Evolutionary conservation across 2,329 filamentous ascomycete species (phyloP).

Genomic region (Colletotrichum liaoningense): DNA sequence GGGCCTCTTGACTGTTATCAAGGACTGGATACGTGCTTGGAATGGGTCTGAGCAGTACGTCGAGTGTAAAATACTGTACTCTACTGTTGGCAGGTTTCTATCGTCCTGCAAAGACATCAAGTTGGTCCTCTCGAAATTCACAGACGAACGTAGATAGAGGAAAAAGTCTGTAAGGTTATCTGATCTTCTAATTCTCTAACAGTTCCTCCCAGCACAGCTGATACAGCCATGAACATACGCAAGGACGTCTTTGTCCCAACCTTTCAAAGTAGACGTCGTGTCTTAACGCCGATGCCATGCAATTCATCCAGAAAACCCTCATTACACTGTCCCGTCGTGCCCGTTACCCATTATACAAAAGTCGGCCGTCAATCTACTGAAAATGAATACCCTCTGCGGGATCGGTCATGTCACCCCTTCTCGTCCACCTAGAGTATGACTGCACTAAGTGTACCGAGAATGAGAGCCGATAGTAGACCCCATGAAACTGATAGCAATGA

Average conservation of each 20-base stretch:
- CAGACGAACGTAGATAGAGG: background rate
- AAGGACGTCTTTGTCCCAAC: background rate
- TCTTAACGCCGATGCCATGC: slow-evolving; percentile 35
- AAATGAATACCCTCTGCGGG: background rate
- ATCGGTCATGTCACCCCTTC: background rate
- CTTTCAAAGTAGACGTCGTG: background rate
- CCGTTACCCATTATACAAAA: background rate
- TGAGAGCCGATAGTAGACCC: slow-evolving; percentile 34
- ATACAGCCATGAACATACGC: background rate
- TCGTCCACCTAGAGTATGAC: slow-evolving; percentile 5
- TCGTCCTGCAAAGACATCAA: too few relatives aligned
- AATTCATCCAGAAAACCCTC: slow-evolving; percentile 5
- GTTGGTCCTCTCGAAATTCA: background rate
- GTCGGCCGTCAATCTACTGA: slow-evolving; percentile 22
- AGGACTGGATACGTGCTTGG: background rate
- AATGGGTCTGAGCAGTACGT: background rate
- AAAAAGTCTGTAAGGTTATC: background rate
- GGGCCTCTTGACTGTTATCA: background rate
- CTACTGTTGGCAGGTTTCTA: background rate
- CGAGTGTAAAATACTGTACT: background rate
- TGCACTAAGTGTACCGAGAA: slow-evolving; percentile 12
- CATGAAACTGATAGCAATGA: slow-evolving; percentile 39
- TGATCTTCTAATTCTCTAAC: background rate
- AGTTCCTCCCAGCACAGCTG: background rate
- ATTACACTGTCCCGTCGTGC: slow-evolving; percentile 3